phyloP scores from a whole-genome alignment of 306 rosid genomes.

The Quercus ilex region DNA sequence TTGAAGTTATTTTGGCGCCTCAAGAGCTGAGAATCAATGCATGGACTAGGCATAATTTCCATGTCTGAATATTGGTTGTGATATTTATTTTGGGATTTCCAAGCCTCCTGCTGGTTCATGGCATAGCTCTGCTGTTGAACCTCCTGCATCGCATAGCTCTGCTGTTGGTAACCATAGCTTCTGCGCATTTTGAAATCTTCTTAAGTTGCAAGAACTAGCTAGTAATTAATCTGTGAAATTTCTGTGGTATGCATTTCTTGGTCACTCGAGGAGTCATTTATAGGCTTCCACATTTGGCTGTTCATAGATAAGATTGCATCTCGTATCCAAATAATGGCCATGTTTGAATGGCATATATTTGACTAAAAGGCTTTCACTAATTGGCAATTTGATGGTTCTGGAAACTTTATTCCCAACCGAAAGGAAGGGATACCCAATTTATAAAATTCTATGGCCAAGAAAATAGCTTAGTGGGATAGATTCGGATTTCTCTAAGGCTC shows the following conservation, averaged over 20 bases:
- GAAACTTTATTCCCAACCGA: slow-evolving; percentile 18
- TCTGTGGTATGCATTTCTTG: not conserved
- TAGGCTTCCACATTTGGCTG: not conserved
- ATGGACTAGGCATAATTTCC: slow-evolving; percentile 2
- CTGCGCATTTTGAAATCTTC: slow-evolving; percentile 12
- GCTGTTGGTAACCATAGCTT: slow-evolving; percentile 26
- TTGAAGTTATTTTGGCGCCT: not conserved
- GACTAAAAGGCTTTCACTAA: not conserved
- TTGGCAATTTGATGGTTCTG: not conserved
- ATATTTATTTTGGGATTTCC: slow-evolving; percentile 8
- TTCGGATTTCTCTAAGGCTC: not conserved
- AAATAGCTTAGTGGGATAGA: not conserved
- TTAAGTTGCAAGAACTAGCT: not conserved
- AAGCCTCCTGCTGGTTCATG: slow-evolving; percentile 14
- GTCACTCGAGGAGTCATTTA: not conserved
- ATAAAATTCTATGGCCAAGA: not conserved
- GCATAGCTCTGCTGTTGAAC: slow-evolving; percentile 22
- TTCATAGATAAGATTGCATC: slow-evolving; percentile 13
- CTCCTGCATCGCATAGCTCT: slow-evolving; percentile 24
- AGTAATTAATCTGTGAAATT: not conserved
- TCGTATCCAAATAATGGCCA: not conserved
- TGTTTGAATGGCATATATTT: slow-evolving; percentile 6
- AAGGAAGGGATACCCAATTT: not conserved
- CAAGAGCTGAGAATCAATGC: not conserved
- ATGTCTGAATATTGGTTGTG: slow-evolving; percentile 11